Percentiles rank a stretch among this genome's conserved stretches.
These are phyloP conservation scores for Pichia sporocuriosa DNA, from an alignment of 805 yeast species.

Conservation along the genomic window DNA sequence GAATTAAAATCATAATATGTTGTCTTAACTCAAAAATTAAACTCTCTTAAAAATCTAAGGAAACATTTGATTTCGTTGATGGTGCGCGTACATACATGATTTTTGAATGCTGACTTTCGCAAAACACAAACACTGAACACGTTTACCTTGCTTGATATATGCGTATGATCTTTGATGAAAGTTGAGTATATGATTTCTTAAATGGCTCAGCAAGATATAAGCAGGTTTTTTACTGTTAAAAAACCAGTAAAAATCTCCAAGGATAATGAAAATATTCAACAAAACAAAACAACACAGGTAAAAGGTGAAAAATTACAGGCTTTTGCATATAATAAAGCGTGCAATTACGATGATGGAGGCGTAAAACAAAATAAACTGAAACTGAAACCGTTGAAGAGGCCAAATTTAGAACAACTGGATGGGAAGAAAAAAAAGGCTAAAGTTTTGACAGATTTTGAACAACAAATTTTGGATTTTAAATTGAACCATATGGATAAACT, in stretches of 20 bases:
- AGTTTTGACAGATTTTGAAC: constrained; percentile 70
- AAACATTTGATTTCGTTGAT: no score
- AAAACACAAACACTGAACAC: no score
- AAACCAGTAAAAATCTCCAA: background rate
- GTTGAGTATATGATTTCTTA: no score
- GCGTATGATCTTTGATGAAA: background rate
- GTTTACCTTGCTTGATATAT: background rate
- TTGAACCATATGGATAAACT: constrained; percentile 54
- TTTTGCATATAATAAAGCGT: background rate
- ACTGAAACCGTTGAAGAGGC: background rate
- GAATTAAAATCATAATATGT: no score
- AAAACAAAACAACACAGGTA: background rate
- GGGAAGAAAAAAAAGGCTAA: background rate
- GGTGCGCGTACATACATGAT: no score
- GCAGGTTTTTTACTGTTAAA: constrained; percentile 19
- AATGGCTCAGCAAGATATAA: constrained; percentile 19
- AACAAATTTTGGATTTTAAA: constrained; percentile 67
- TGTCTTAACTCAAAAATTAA: no score
- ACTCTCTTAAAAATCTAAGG: no score
- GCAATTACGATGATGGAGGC: no score
- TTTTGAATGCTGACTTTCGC: no score
- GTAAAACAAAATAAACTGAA: background rate
- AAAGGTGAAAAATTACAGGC: background rate
- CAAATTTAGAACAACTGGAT: background rate
- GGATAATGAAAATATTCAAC: background rate